These are phyloP conservation scores for Chrysophaeum taylorii DNA, from an alignment of 352 stramenopile species.

Conservation along the genomic window DNA sequence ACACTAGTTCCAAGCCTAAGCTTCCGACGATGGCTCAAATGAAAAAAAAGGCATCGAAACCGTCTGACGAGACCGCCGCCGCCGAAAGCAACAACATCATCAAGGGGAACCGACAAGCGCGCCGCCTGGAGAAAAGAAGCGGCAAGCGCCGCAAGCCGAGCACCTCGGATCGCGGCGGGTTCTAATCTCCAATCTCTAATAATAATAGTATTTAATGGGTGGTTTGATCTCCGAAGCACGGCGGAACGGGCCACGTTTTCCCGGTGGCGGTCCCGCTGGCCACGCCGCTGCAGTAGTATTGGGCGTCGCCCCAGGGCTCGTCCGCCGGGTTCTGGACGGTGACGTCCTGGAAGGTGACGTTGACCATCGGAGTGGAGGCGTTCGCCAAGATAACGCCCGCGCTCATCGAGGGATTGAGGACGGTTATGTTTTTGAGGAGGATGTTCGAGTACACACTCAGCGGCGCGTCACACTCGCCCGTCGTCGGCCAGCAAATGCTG, in stretches of 20 bases:
- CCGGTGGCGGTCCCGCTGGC: conserved; percentile 25
- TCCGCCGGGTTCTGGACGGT: conserved; percentile 26
- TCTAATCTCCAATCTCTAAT: too few relatives aligned
- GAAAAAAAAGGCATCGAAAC: too few relatives aligned
- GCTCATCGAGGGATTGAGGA: conserved; percentile 21
- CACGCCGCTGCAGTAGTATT: conserved; percentile 32
- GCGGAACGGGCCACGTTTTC: conserved; percentile 32
- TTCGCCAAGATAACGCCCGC: conserved; percentile 33
- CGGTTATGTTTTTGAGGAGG: conserved; percentile 25
- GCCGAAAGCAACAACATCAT: too few relatives aligned
- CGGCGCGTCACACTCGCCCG: conserved; percentile 8
- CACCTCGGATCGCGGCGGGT: too few relatives aligned
- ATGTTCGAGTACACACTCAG: conserved; percentile 15
- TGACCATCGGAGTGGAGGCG: conserved; percentile 22
- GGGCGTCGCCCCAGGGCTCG: conserved; percentile 17
- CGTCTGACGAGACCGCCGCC: too few relatives aligned
- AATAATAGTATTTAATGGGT: too few relatives aligned
- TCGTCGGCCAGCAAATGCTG: conserved; percentile 30
- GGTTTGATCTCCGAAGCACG: conserved; percentile 33
- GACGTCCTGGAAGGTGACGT: conserved; percentile 34
- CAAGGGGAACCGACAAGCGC: too few relatives aligned
- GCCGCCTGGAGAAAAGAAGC: too few relatives aligned
- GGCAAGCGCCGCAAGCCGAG: too few relatives aligned
- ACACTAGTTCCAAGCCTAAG: too few relatives aligned
- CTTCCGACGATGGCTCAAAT: too few relatives aligned